phyloP scores from a whole-genome alignment of 2,329 filamentous ascomycete species.

The Chaetomium strumarium region DNA sequence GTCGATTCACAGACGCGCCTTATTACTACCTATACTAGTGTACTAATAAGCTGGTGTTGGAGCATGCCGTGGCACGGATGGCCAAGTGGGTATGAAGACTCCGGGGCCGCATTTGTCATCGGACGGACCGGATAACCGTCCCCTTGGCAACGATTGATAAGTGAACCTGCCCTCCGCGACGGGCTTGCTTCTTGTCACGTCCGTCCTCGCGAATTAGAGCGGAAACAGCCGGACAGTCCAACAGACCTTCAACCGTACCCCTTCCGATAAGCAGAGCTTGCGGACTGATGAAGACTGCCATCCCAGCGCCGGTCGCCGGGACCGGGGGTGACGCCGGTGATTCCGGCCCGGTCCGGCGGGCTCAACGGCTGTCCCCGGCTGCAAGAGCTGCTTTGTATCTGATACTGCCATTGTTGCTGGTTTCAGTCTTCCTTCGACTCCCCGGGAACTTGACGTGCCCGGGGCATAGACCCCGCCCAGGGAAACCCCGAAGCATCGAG shows the following conservation, averaged over 20 bases:
- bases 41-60: no score
- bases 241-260: neutral
- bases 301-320: neutral
- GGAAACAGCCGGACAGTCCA: neutral
- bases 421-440: slow-evolving; percentile 27
- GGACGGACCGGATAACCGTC: neutral
- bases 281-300: slow-evolving; percentile 7
- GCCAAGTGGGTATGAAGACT: no score
- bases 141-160: no score
- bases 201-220: no score
- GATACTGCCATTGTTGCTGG: slow-evolving; percentile 20
- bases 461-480: neutral
- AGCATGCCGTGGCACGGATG: no score
- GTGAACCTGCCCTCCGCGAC: no score
- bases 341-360: neutral
- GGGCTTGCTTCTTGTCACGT: neutral
- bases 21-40: no score
- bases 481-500: slow-evolving; percentile 32
- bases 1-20: no score
- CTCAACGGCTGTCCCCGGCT: neutral
- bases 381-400: slow-evolving; percentile 1
- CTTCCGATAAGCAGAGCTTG: neutral
- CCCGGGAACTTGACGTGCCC: slow-evolving; percentile 15
- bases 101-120: neutral
- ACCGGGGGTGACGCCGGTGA: neutral